Base-by-base conservation (phyloP, 2,329 filamentous ascomycete species). In the Gnomoniopsis smithogilvyi region DNA sequence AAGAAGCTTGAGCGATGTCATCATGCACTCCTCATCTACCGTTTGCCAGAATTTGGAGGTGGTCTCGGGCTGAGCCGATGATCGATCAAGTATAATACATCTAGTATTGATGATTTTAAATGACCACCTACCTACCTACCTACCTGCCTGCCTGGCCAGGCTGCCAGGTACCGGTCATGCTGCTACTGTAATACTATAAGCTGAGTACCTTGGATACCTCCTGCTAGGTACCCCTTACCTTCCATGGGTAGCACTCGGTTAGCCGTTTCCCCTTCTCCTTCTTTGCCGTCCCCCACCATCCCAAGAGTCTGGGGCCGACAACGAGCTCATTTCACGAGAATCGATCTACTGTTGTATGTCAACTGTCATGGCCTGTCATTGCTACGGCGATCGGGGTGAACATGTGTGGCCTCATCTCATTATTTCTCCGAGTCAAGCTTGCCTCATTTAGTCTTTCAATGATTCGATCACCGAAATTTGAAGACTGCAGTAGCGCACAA, bases 401-500 rank as follows among this genome's bases (percentile, higher is more conserved):
- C 6, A 19, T 4, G 45, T 22, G 19, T 19, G 45, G 45, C 11
- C 24, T 45, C 51, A 47, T 54, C 41, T 54, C 52, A 24, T 47
- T 54, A 54, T n/a, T 36, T 54, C 43, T 54, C 52, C 43, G 52
- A 48, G 30, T 54, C 52, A 33, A 30, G 6, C 38, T 10, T 48
- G 45, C 12, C 30, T 47, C 19, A 11, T 24, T 48, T 33, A 56
- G 45, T 11, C 45, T 47, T 47, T 26, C 19, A 19, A 43, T 48
- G 43, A 57, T 47, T 59, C 51, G 56, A 54, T 30, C 55, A 51
- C 43, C 47, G 48, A 61, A 48, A 58, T 26, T n/a, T 51, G 51
- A 46, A 43, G 22, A 41, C 21, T 38, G 46, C 46, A 58, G 46
- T 54, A 58, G 54, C 54, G 46, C 34, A 26, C 54, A 36, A 56